These are phyloP conservation scores for Chrysosporium queenslandicum DNA, from an alignment of 2,329 filamentous ascomycete genomes.

Conservation along the genomic window DNA sequence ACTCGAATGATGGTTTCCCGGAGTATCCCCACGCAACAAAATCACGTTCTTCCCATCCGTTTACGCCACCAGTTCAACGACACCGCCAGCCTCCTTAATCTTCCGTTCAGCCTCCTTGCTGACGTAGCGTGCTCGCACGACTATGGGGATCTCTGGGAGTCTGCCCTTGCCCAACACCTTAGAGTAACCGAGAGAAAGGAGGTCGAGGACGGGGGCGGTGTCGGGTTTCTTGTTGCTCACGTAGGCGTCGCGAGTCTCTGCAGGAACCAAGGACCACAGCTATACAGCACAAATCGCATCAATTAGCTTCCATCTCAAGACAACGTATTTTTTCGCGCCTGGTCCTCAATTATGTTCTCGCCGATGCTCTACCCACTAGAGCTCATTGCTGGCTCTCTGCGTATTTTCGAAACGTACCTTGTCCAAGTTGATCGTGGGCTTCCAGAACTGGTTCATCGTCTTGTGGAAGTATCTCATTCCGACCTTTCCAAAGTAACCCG, in stretches of 20 bases:
- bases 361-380: background rate
- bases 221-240: conserved; percentile 65
- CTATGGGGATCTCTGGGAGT: conserved; percentile 81
- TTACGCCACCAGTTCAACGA: conserved; percentile 91
- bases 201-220: conserved; percentile 94
- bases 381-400: background rate
- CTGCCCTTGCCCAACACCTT: conserved; percentile 99
- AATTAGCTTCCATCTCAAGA: conserved; percentile 1
- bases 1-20: conserved; percentile 3
- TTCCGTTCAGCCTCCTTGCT: conserved; percentile 95
- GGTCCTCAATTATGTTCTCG: background rate
- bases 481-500: conserved; percentile 98
- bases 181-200: conserved; percentile 92
- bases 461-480: conserved; percentile 97
- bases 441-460: conserved; percentile 93
- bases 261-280: conserved; percentile 93
- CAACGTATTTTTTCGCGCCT: background rate
- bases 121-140: conserved; percentile 92
- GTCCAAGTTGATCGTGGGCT: conserved; percentile 96
- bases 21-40: conserved; percentile 2
- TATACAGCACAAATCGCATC: conserved; percentile 31
- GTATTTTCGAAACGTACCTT: conserved; percentile 55
- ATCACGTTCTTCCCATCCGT: conserved; percentile 13
- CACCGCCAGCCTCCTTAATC: conserved; percentile 95
- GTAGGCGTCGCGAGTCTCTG: conserved; percentile 89